Evolutionary conservation across 805 yeast species (phyloP), one percentile per base, ranked within the genome.

Genomic region (Ogataea sp.): DNA sequence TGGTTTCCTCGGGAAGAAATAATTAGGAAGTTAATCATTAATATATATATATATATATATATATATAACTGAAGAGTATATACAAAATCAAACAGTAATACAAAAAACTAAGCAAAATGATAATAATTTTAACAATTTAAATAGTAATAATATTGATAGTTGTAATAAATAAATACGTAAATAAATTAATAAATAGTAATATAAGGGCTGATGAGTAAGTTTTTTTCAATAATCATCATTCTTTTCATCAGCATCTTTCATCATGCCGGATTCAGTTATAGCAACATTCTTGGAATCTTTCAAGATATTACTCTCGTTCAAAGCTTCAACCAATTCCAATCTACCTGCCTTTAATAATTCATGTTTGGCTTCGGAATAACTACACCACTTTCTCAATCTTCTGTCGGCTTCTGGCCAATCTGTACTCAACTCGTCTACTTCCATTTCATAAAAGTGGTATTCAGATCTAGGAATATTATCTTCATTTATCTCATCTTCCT

Each of bases 391-490:
- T 39, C 97, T 64, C 25, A 68, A 64, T 42, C 98, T 70, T 42
- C 62, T 62, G 14, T 62, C 39, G 14, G 57, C 48, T 60, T 93
- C 98, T 0, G 98, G 98, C 83, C 89, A 93, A 20, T 57, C 68
- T 1, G 65, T 70, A 32, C 70, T 70, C 43, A 84, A 64, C 37
- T 71, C 64, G 14, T 59, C 70, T 2, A 82, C 77, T 14, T 56
- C 53, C 83, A 90, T 70, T 58, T 90, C 95, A 58, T 71, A 93
- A 56, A 90, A 83, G 55, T 88, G 93, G 53, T 80, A 90, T 56
- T 87, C 95, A n/a, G 89, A 70, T 45, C 84, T 68, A 2, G 96
- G 95, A 26, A 61, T 61, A 30, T 46, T 45, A 7, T 46, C 41
- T 2, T 56, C 57, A 26, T 59, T 62, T 14, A 49, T 39, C 6